Evolutionary conservation across 176 grass and related monocot genomes (phyloP), one percentile per base, ranked within the genome.

Genomic region (Hsuehochloa calcarea): DNA sequence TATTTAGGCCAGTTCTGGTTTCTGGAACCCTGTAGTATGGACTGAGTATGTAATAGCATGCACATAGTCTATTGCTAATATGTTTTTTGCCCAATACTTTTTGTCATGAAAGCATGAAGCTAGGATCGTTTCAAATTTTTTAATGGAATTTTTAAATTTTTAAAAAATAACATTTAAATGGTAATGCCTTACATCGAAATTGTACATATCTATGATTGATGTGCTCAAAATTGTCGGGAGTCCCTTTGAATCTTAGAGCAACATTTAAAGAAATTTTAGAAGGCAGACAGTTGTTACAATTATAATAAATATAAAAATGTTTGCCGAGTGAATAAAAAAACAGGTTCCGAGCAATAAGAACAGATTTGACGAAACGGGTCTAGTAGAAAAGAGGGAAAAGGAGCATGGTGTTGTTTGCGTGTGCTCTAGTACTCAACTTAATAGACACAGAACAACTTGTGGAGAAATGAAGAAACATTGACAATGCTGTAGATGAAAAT

Each of bases 401-500:
- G 31, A 17, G 19, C 40, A 46, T 61, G 16, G 16, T 68, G 54
- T 23, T 49, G 6, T 82, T 86, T 80, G 58, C 61, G 16, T 65
- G 64, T 26, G 19, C 65, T 72, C 29, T 59, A 68, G 65, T 65
- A 47, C 5, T 83, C 39, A 40, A 40, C 72, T 69, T 70, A 45
- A 27, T 78, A 27, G 23, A 59, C 23, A 68, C n/a, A 59, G n/a
- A 66, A 25, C 74, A 25, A 51, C 11, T 59, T 19, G 22, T 66
- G 73, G 74, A 79, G 16, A 74, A 89, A 79, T 40, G 59, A 84
- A 76, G 41, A 69, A 77, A 35, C 9, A 63, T 71, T 59, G 45
- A 80, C 29, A 69, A 55, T 56, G 19, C 37, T 72, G 50, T 52
- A 45, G 23, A 51, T 86, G 87, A 81, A 72, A 80, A 89, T 80